Base-by-base conservation (phyloP, 306 rosid species). In the Castanopsis chinensis region DNA sequence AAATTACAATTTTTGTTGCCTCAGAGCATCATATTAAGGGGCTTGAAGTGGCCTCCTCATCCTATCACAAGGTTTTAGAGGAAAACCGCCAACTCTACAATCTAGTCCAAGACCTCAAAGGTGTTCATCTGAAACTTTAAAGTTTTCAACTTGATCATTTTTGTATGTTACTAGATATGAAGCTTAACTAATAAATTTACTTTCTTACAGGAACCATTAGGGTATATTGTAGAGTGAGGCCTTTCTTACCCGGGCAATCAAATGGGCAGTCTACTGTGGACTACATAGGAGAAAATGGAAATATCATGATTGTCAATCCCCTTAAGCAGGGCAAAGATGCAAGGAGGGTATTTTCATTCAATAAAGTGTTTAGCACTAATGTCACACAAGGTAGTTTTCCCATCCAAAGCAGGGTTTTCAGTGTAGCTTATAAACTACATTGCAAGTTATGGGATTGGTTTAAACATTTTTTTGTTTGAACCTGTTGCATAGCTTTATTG, bases 51-150 rank as follows among this genome's bases (percentile, higher is more conserved):
- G 79, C 94, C 58, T 90, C 99, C 76, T 87, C 91, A 76, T 92
- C 97, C 75, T 95, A 95, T 84, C 91, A 95, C 78, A 85, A 87
- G 82, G 91, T 95, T 58, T 81, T 95, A 8, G 97, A 92, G 84
- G 99, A 95, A 79, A 95, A 95, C 73, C 92, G 99, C 28, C 28
- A 58, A 61, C 93, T 95, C 58, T 91, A 89, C 91, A 95, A 95
- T 89, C 98, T 90, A 92, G 97, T 95, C 63, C 97, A 90, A 83
- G 99, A 95, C 83, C 95, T 95, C 72, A 95, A 92, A 90, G 99
- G 99, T 94, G 74, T 18, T 59, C 56, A 53, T n/a, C 69, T 45
- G 9, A 72, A 63, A 19, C 33, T 77, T 83, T 70, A 13, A 30
- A 23, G 61, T 45, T 57, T 32, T 71, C 54, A 80, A 57, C 68